Evolutionary conservation across 192 early-diverging fungal species (phyloP).

Genomic region (Umbelopsis ramanniana): DNA sequence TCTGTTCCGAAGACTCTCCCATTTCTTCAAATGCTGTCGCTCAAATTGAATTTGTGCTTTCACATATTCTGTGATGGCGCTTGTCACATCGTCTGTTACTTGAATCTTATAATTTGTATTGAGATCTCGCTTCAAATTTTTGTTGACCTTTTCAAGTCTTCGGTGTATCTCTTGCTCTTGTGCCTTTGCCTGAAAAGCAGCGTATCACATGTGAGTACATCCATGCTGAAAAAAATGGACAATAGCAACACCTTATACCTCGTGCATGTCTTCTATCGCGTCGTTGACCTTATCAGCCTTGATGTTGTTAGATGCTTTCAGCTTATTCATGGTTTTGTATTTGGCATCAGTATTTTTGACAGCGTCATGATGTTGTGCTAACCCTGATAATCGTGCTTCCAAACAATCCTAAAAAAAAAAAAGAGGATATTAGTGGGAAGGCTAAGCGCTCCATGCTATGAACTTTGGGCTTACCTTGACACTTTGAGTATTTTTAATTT

Average conservation of each 20-base stretch:
- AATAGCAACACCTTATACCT: background rate
- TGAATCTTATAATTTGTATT: background rate
- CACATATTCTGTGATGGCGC: background rate
- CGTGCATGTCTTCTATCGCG: slow-evolving; percentile 16
- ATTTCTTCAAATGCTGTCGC: slow-evolving; percentile 2
- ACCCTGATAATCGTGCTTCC: background rate
- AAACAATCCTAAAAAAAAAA: background rate
- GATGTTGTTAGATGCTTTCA: slow-evolving; percentile 3
- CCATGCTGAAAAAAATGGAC: no score
- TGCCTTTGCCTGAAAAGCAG: background rate
- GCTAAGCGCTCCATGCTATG: background rate
- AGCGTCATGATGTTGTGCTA: background rate
- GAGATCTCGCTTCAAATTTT: background rate
- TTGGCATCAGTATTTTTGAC: background rate
- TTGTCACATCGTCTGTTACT: background rate
- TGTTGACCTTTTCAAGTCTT: background rate
- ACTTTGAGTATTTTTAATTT: slow-evolving; percentile 8
- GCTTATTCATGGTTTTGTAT: slow-evolving; percentile 3
- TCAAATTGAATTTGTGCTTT: slow-evolving; percentile 15
- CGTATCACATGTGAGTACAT: background rate
- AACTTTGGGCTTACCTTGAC: background rate
- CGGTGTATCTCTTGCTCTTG: slow-evolving; percentile 8
- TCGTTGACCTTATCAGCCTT: background rate
- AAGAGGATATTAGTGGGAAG: background rate
- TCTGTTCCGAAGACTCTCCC: slow-evolving; percentile 1